Conservation (phyloP, 2,329 filamentous ascomycete species). For the Colletotrichum tamarilloi region DNA sequence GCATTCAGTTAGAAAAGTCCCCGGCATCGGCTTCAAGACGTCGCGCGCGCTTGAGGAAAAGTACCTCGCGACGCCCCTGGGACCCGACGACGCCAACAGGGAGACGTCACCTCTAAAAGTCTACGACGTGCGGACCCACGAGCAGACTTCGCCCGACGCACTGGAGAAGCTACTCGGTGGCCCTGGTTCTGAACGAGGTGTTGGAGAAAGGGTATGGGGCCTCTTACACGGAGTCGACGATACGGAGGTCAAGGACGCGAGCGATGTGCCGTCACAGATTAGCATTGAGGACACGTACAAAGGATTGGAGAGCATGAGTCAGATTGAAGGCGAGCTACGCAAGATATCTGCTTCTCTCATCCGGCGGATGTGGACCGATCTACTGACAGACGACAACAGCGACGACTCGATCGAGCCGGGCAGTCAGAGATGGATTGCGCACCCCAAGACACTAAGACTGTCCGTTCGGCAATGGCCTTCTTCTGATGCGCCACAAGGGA, state of each 20-base stretch:
- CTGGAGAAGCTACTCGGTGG: conserved; percentile 78
- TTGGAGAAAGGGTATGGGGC: conserved; percentile 79
- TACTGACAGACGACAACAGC: conserved; percentile 64
- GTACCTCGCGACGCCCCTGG: conserved; percentile 33
- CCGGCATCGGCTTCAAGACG: conserved; percentile 87
- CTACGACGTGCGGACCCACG: conserved; percentile 70
- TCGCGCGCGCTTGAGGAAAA: conserved; percentile 57
- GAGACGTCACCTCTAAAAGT: conserved; percentile 65
- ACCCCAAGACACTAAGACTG: conserved; percentile 83
- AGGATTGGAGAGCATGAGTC: conserved; percentile 71
- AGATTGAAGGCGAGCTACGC: conserved; percentile 76
- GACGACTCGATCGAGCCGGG: conserved; percentile 44
- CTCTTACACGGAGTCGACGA: conserved; percentile 85
- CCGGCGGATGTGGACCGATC: conserved; percentile 81
- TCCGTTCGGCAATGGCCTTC: conserved; percentile 73
- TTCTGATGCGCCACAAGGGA: conserved; percentile 58
- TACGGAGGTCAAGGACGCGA: conserved; percentile 76
- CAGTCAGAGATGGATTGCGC: conserved; percentile 75
- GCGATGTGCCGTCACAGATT: conserved; percentile 84
- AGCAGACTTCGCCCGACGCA: conserved; percentile 69
- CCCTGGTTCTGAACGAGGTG: conserved; percentile 76
- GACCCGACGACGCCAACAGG: conserved; percentile 23
- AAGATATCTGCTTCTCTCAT: conserved; percentile 77
- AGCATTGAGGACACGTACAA: conserved; percentile 95
- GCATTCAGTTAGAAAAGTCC: conserved; percentile 82